Evolutionary conservation across 257 asterid species (phyloP).

Genomic region (Rubia yunnanensis): DNA sequence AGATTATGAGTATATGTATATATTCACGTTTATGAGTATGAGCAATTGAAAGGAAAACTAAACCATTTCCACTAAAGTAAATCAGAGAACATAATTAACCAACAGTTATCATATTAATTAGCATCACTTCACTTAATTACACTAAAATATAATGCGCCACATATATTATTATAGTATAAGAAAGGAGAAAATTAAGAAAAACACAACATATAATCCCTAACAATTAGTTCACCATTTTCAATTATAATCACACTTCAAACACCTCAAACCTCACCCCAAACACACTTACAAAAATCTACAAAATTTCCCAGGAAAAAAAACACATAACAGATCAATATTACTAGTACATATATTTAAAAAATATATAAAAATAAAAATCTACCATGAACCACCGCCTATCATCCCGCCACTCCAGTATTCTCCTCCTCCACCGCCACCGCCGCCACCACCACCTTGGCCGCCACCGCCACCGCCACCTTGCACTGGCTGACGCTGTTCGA

Average conservation of each 20-base stretch:
- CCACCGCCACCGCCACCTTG: slow-evolving; percentile 36
- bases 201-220: background rate
- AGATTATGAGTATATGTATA: no score
- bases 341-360: background rate
- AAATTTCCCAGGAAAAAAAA: background rate
- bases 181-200: background rate
- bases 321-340: no score
- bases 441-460: slow-evolving; percentile 42
- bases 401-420: background rate
- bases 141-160: background rate
- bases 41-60: background rate
- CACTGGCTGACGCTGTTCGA: slow-evolving; percentile 16
- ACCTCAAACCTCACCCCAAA: slow-evolving; percentile 5
- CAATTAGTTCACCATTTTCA: slow-evolving; percentile 15
- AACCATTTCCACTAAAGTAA: background rate
- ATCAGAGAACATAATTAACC: no score
- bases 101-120: no score
- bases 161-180: no score
- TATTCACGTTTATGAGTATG: no score
- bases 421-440: slow-evolving; percentile 20
- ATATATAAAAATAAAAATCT: background rate
- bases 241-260: slow-evolving; percentile 14
- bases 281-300: background rate
- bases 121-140: background rate
- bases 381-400: slow-evolving; percentile 8